phyloP scores from a whole-genome alignment of 768 basidiomycete species.

The Lactifluus echinatus region DNA sequence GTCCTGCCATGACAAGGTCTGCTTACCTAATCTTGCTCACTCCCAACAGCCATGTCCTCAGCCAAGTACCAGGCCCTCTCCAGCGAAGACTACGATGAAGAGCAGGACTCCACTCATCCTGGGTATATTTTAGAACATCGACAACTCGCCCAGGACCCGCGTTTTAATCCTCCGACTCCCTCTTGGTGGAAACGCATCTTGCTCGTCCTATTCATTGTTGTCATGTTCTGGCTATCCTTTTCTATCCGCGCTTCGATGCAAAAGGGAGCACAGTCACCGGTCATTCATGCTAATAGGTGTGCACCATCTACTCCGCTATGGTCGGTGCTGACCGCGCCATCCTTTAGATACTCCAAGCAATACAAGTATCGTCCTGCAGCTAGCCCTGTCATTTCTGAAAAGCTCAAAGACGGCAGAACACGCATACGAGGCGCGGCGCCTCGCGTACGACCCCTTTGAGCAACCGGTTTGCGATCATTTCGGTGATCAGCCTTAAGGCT shows the following conservation, averaged over 20 bases:
- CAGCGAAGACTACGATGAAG: slow-evolving; percentile 12
- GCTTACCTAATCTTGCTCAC: slow-evolving; percentile 6
- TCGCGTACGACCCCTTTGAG: slow-evolving; percentile 1
- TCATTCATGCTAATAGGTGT: slow-evolving; percentile 59
- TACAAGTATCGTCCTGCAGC: slow-evolving; percentile 78
- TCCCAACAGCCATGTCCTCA: slow-evolving; percentile 12
- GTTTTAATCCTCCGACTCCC: slow-evolving; percentile 44
- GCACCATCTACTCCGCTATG: too few relatives aligned
- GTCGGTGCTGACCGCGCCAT: too few relatives aligned
- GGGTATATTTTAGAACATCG: slow-evolving; percentile 4
- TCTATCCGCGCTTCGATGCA: slow-evolving; percentile 19
- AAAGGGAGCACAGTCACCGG: slow-evolving; percentile 29
- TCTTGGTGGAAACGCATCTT: slow-evolving; percentile 43
- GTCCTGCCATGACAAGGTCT: neutral
- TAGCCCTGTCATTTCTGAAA: slow-evolving; percentile 74
- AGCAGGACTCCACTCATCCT: neutral
- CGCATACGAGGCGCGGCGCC: slow-evolving; percentile 63
- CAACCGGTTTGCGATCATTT: neutral
- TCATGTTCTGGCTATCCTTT: slow-evolving; percentile 35
- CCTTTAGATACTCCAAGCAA: slow-evolving; percentile 68
- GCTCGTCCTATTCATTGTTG: slow-evolving; percentile 35
- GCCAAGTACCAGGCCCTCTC: slow-evolving; percentile 15
- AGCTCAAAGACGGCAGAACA: slow-evolving; percentile 58
- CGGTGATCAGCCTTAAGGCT: neutral
- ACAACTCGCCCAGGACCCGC: slow-evolving; percentile 29